Evolutionary conservation across 768 basidiomycete species (phyloP).

Genomic region (Dendrothele bispora): DNA sequence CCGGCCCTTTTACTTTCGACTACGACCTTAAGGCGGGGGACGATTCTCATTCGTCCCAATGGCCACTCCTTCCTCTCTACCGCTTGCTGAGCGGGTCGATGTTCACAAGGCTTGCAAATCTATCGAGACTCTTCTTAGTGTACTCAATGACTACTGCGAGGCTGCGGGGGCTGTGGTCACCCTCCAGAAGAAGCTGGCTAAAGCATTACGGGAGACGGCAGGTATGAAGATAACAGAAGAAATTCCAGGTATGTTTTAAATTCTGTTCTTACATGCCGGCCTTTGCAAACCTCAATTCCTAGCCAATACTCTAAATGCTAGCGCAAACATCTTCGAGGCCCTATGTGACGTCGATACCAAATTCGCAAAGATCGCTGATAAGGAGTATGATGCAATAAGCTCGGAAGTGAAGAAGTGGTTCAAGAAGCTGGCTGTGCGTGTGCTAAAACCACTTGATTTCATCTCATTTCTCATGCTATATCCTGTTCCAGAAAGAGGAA

Average conservation of each 20-base stretch:
- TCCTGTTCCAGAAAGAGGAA: conserved; percentile 79
- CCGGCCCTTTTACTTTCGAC: too few relatives aligned
- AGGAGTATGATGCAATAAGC: conserved; percentile 65
- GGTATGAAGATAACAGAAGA: conserved; percentile 57
- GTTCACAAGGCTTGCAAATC: conserved; percentile 83
- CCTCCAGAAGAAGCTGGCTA: conserved; percentile 75
- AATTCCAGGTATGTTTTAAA: conserved; percentile 56
- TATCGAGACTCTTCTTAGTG: conserved; percentile 63
- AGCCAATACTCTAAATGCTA: conserved; percentile 71
- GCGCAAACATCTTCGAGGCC: conserved; percentile 66
- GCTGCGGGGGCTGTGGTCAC: conserved; percentile 58
- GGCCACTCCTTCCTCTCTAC: conserved; percentile 17
- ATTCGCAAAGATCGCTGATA: conserved; percentile 73
- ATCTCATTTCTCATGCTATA: not conserved
- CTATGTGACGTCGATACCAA: conserved; percentile 71
- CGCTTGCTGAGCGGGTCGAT: conserved; percentile 62
- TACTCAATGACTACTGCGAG: conserved; percentile 76
- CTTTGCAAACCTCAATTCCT: not conserved
- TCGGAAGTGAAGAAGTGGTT: conserved; percentile 83
- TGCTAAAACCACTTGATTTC: conserved; percentile 1
- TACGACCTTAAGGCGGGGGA: too few relatives aligned
- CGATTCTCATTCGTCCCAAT: too few relatives aligned
- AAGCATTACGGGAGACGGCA: conserved; percentile 67
- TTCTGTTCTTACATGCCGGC: conserved; percentile 1
- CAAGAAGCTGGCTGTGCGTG: conserved; percentile 74